Percentiles rank a stretch among this genome's conserved stretches.
Conservation (phyloP, 2,329 filamentous ascomycete genomes). For the Ophiostoma himal-ulmi region DNA sequence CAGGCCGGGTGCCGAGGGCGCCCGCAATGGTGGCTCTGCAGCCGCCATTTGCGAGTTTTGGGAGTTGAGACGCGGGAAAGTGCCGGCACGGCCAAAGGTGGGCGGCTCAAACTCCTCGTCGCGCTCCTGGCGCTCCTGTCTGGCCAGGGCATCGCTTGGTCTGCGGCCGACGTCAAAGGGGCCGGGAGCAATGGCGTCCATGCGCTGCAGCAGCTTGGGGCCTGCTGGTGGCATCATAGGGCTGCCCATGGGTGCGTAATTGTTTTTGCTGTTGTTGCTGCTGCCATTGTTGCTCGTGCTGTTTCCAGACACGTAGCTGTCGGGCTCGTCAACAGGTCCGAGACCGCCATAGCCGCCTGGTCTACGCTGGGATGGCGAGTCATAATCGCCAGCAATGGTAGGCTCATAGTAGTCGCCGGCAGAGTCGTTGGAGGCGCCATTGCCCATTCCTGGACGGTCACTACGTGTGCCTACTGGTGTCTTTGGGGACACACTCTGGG, state of each 20-base stretch:
- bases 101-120: slow-evolving; percentile 37
- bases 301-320: neutral
- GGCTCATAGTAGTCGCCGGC: slow-evolving; percentile 41
- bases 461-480: slow-evolving; percentile 42
- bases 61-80: slow-evolving; percentile 42
- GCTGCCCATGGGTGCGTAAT: slow-evolving; percentile 41
- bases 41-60: slow-evolving; percentile 26
- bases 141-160: slow-evolving; percentile 10
- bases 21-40: slow-evolving; percentile 38
- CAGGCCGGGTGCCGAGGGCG: slow-evolving; percentile 37
- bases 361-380: slow-evolving; percentile 37
- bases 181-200: slow-evolving; percentile 61
- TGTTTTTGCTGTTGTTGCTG: neutral
- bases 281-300: neutral
- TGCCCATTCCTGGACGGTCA: slow-evolving; percentile 30
- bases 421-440: slow-evolving; percentile 32
- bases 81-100: slow-evolving; percentile 44
- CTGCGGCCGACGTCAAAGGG: slow-evolving; percentile 51
- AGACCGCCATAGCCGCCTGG: slow-evolving; percentile 49
- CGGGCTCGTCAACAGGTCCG: slow-evolving; percentile 27
- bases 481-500: slow-evolving; percentile 58
- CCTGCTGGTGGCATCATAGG: slow-evolving; percentile 39
- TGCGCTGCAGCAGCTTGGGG: slow-evolving; percentile 49
- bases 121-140: slow-evolving; percentile 38
- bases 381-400: slow-evolving; percentile 40